These are phyloP conservation scores for Epithemia pelagica DNA, from an alignment of 108 stramenopile species.

Conservation along the genomic window DNA sequence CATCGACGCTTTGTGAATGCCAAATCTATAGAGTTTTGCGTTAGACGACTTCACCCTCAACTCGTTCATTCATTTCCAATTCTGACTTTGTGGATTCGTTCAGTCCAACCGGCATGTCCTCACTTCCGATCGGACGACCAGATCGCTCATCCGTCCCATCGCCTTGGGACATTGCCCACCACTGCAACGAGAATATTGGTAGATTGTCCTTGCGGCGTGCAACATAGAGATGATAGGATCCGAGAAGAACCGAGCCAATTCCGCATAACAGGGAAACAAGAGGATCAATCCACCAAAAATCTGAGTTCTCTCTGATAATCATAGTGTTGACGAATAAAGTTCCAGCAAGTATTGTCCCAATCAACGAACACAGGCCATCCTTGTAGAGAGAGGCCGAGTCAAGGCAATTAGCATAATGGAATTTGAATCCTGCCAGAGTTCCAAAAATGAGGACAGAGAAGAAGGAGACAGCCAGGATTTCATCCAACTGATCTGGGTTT, in stretches of 20 bases:
- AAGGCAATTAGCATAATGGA: slow-evolving; percentile 50
- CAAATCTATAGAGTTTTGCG: too few relatives aligned
- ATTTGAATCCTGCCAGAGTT: slow-evolving; percentile 51
- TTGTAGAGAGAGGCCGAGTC: slow-evolving; percentile 51
- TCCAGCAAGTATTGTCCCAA: slow-evolving; percentile 54
- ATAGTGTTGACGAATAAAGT: slow-evolving; percentile 59
- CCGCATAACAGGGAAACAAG: slow-evolving; percentile 58
- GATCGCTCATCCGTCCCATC: slow-evolving; percentile 3
- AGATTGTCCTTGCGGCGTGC: slow-evolving; percentile 17
- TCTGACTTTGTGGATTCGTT: too few relatives aligned
- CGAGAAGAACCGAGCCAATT: slow-evolving; percentile 41
- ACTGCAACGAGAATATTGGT: slow-evolving; percentile 28
- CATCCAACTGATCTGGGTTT: slow-evolving; percentile 22
- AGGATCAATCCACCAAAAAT: slow-evolving; percentile 70
- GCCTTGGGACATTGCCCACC: slow-evolving; percentile 23
- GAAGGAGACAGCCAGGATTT: slow-evolving; percentile 37
- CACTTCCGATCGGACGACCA: neutral
- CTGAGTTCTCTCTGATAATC: slow-evolving; percentile 38
- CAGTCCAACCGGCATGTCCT: neutral
- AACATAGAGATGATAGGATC: slow-evolving; percentile 35
- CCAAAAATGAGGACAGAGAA: slow-evolving; percentile 56
- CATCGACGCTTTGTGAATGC: too few relatives aligned
- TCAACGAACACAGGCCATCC: slow-evolving; percentile 71
- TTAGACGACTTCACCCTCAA: too few relatives aligned
- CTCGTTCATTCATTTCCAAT: too few relatives aligned